Percentiles rank a stretch among this genome's conserved stretches.
These are phyloP conservation scores for Chlorociboria aeruginascens DNA, from an alignment of 495 filamentous ascomycete species.

Conservation along the genomic window DNA sequence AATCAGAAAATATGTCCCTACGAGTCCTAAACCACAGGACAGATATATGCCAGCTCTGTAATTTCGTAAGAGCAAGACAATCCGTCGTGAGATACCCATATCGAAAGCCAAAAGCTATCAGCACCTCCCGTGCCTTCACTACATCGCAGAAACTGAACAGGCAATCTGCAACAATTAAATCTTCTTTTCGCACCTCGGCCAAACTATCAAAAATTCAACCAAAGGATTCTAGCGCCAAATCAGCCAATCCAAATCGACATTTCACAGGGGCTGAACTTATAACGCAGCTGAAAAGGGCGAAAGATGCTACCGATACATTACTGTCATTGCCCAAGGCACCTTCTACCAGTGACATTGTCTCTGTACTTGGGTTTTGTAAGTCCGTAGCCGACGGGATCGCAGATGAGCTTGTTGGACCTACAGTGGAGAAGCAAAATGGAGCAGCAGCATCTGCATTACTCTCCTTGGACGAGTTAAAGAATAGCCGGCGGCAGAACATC, in stretches of 20 bases:
- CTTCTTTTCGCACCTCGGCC: too few species aligned
- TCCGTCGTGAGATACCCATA: not conserved
- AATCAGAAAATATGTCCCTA: slow-evolving; percentile 10
- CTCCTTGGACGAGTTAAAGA: slow-evolving; percentile 12
- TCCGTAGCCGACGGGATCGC: slow-evolving; percentile 6
- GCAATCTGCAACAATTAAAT: too few species aligned
- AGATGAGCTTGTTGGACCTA: slow-evolving; percentile 1
- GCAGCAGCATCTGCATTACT: slow-evolving; percentile 17
- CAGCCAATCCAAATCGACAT: too few species aligned
- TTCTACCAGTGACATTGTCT: slow-evolving; percentile 2
- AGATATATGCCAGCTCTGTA: slow-evolving; percentile 19
- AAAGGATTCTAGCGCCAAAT: too few species aligned
- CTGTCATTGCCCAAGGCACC: too few species aligned
- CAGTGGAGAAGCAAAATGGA: slow-evolving; percentile 2
- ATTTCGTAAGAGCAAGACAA: slow-evolving; percentile 10
- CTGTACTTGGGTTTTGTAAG: slow-evolving; percentile 6
- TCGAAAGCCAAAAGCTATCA: slow-evolving; percentile 1
- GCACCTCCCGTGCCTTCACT: slow-evolving; percentile 1
- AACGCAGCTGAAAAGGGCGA: too few species aligned
- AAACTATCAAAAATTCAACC: too few species aligned
- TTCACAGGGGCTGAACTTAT: too few species aligned
- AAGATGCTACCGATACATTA: too few species aligned
- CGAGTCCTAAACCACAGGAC: slow-evolving; percentile 3
- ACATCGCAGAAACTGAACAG: not conserved
- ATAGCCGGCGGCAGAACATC: slow-evolving; percentile 2